phyloP scores from a whole-genome alignment of 805 yeast species.

The Yamadazyma ubonensis region DNA sequence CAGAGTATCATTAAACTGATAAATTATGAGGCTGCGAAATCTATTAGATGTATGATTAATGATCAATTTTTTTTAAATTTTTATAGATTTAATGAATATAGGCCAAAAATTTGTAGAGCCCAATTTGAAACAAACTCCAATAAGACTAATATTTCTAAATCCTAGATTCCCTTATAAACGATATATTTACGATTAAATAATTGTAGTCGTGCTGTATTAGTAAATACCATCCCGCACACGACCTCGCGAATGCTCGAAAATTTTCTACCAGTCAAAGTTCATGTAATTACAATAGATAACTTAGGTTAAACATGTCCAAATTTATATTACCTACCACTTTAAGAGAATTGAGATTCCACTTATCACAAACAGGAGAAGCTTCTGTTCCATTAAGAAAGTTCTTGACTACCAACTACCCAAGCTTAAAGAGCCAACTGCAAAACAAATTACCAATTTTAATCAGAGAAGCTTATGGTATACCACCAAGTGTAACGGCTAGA shows the following conservation, averaged over 20 bases:
- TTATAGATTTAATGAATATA: no score
- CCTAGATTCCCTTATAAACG: no score
- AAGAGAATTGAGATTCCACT: conserved; percentile 78
- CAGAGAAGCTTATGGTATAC: conserved; percentile 72
- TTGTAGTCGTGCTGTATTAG: not conserved
- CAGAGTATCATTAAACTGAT: no score
- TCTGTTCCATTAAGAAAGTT: conserved; percentile 66
- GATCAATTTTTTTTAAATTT: no score
- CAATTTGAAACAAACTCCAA: no score
- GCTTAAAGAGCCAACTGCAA: conserved; percentile 53
- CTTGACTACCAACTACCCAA: conserved; percentile 61
- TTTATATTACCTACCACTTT: conserved; percentile 53
- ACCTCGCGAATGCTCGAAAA: conserved; percentile 4
- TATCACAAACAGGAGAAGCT: conserved; percentile 76
- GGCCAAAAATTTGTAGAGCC: no score
- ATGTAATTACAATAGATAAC: conserved; percentile 6
- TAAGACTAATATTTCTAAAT: no score
- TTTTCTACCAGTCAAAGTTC: conserved; percentile 14
- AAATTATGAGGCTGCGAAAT: no score
- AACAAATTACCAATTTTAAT: conserved; percentile 71
- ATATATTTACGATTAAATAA: no score
- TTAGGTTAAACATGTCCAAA: conserved; percentile 32
- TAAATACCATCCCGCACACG: not conserved
- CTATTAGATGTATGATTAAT: no score
- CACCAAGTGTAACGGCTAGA: conserved; percentile 75